Evolutionary conservation across 108 stramenopile species (phyloP).

Genomic region (Pseudonitzschia delicatissima): DNA sequence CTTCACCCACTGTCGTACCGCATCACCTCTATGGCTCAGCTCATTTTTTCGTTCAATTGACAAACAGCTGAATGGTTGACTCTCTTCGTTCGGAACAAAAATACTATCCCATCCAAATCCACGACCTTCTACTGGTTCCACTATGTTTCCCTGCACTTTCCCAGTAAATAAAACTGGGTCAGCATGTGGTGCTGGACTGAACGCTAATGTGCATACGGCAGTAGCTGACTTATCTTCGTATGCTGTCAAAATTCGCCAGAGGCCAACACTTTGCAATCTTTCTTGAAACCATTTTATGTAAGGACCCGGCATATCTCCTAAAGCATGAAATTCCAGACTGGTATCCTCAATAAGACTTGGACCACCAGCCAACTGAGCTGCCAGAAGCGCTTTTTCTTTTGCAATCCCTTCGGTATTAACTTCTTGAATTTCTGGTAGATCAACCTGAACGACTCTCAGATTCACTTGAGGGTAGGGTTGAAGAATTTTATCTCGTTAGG

Average conservation of each 20-base stretch:
- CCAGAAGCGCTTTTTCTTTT: slow-evolving; percentile 85
- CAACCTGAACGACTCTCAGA: slow-evolving; percentile 69
- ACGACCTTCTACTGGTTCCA: slow-evolving; percentile 78
- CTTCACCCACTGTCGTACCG: slow-evolving; percentile 80
- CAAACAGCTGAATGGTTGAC: slow-evolving; percentile 89
- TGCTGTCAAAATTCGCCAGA: slow-evolving; percentile 87
- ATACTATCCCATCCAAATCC: slow-evolving; percentile 99
- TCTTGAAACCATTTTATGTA: slow-evolving; percentile 99
- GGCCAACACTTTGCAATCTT: slow-evolving; percentile 70
- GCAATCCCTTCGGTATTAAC: slow-evolving; percentile 82
- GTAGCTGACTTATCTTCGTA: slow-evolving; percentile 95
- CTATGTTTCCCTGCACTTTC: slow-evolving; percentile 79
- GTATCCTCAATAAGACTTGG: slow-evolving; percentile 98
- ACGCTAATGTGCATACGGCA: slow-evolving; percentile 96
- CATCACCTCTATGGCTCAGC: slow-evolving; percentile 87
- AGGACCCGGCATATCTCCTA: slow-evolving; percentile 98
- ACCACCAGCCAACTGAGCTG: slow-evolving; percentile 78
- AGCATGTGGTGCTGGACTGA: slow-evolving; percentile 91
- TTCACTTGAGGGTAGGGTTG: slow-evolving; percentile 47
- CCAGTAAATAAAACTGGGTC: slow-evolving; percentile 93
- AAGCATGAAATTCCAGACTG: slow-evolving; percentile 89
- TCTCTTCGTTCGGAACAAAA: slow-evolving; percentile 90
- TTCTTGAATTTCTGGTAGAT: slow-evolving; percentile 91
- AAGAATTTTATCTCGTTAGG: slow-evolving; percentile 20
- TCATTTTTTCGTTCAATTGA: slow-evolving; percentile 88